Evolutionary conservation across 176 grass and related monocot species (phyloP).

Genomic region (Leersia perrieri): DNA sequence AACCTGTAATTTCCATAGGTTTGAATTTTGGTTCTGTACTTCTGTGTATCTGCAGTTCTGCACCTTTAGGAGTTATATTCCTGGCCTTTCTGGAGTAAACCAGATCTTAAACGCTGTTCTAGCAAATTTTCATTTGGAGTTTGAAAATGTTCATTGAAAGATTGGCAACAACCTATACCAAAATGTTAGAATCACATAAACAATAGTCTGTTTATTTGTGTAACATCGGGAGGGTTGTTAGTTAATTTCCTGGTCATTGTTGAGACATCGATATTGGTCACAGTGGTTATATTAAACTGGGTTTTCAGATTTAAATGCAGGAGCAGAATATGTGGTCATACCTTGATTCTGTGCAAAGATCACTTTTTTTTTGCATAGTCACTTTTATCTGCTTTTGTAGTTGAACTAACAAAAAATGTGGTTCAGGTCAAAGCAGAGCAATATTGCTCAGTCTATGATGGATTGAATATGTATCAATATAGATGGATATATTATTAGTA

Average conservation of each 20-base stretch:
- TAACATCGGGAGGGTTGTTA: not conserved
- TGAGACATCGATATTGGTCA: not conserved
- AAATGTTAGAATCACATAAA: not conserved
- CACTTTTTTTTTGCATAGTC: not conserved
- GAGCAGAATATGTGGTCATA: not conserved
- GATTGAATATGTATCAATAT: not conserved
- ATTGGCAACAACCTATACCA: not conserved
- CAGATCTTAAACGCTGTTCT: not conserved
- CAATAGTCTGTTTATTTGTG: not conserved
- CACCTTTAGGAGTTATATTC: not conserved
- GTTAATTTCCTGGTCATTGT: slow-evolving; percentile 6
- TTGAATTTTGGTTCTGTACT: not conserved
- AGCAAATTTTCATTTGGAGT: not conserved
- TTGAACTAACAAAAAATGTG: not conserved
- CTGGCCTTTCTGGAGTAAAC: not conserved
- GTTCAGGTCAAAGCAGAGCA: not conserved
- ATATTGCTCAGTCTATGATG: not conserved
- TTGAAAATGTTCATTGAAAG: not conserved
- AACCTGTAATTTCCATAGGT: not conserved
- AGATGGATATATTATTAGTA: not conserved
- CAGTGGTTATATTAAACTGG: not conserved
- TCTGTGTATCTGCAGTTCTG: not conserved
- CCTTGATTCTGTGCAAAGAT: not conserved
- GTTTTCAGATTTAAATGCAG: not conserved
- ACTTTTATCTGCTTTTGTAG: not conserved